Conservation (phyloP, 768 basidiomycete genomes). For the Hygrocybe coccinea region DNA sequence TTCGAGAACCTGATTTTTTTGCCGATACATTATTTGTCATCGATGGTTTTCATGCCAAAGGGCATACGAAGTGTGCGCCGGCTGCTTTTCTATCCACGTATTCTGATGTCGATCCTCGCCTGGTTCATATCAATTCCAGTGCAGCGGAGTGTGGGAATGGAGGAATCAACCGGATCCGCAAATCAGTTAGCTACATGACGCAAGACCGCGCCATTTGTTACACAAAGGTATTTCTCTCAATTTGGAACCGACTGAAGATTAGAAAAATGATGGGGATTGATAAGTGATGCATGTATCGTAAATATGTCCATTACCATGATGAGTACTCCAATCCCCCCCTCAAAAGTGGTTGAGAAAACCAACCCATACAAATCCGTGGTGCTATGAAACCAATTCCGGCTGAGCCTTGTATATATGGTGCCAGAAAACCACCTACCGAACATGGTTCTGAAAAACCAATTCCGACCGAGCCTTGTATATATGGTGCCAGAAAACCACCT, state of each 20-base stretch:
- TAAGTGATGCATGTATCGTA: too few relatives aligned
- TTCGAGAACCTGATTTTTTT: slow-evolving; percentile 26
- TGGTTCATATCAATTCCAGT: slow-evolving; percentile 27
- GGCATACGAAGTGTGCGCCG: slow-evolving; percentile 27
- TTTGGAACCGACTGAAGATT: slow-evolving; percentile 5
- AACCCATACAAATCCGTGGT: too few relatives aligned
- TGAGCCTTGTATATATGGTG: too few relatives aligned
- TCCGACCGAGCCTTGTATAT: too few relatives aligned
- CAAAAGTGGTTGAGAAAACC: too few relatives aligned
- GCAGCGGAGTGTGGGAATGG: slow-evolving; percentile 32
- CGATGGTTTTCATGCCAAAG: slow-evolving; percentile 27
- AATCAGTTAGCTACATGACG: slow-evolving; percentile 28
- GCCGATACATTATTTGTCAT: slow-evolving; percentile 26
- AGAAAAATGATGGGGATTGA: neutral
- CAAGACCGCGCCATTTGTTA: slow-evolving; percentile 25
- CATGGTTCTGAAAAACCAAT: too few relatives aligned
- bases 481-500: too few relatives aligned
- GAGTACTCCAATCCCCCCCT: too few relatives aligned
- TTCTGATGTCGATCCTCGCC: slow-evolving; percentile 18
- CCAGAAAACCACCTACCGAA: too few relatives aligned
- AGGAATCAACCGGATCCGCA: slow-evolving; percentile 23
- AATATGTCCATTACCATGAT: too few relatives aligned
- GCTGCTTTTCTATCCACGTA: slow-evolving; percentile 26
- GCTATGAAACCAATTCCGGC: too few relatives aligned
- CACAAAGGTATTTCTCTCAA: slow-evolving; percentile 20